Base-by-base conservation (phyloP, 345 rosid genomes). In the Microthlaspi erraticum region DNA sequence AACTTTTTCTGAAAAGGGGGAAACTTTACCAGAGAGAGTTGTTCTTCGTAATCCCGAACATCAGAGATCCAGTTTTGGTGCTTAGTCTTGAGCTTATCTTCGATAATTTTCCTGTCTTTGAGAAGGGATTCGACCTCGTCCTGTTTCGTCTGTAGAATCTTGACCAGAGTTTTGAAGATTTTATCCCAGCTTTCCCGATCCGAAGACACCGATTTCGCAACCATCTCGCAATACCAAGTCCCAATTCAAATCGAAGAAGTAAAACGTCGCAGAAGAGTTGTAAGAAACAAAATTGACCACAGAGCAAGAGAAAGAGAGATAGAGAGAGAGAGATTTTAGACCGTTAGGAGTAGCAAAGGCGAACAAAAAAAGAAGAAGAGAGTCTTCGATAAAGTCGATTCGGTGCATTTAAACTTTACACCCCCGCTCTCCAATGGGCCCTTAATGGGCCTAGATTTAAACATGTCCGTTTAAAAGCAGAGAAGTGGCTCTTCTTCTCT, bases 141-240 rank as follows among this genome's bases (percentile, higher is more conserved):
- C 67, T 92, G 90, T 66, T 85, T 90, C 50, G 80, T 66, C 42
- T 78, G 79, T 29, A 95, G 38, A 46, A 86, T 73, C 61, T 86
- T 74, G 20, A 88, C 82, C 60, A 88, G 41, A 18, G 77, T 70
- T 37, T 83, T 60, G 56, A 86, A 85, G 9, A 92, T 72, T 43
- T 55, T 81, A 43, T 75, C 86, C 95, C 97, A 84, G 55, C 83
- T 88, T 80, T 56, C 52, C 29, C 88, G 77, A 32, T 84, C 89
- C 14, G 82, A 70, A 1, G 84, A 70, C 8, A 44, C 71, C 13
- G 72, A 53, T 60, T 60, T 58, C 37, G 23, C 39, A 34, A 66
- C 70, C 87, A 83, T 82, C 8, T 4, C 66, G 20, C 8, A 72
- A 64, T 31, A 39, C 38, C 8, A 16, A 32, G 5, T 62, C 10